Conservation (phyloP, 164 flowering plant species). For the Pachysandra terminalis region DNA sequence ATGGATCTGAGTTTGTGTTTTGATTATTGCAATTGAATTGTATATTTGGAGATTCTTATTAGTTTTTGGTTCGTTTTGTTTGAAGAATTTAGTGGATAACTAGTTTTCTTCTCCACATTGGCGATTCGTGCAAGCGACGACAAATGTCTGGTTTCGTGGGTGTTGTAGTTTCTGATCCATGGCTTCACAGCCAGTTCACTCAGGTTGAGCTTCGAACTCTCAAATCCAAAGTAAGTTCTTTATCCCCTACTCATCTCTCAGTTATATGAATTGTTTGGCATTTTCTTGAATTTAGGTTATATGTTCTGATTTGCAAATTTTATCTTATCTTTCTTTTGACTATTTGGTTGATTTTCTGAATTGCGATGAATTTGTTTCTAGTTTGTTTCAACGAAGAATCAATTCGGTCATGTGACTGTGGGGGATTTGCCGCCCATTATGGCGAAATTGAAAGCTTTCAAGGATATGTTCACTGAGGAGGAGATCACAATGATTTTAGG, state of each 20-base stretch:
- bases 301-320: not conserved
- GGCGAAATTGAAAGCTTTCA: slow-evolving; percentile 55
- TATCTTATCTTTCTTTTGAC: not conserved
- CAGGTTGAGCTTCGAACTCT: slow-evolving; percentile 71
- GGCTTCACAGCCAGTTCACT: slow-evolving; percentile 81
- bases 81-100: not conserved
- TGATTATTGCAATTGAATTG: too few species aligned
- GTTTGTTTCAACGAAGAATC: slow-evolving; percentile 42
- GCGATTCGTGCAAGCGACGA: slow-evolving; percentile 69
- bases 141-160: too few species aligned
- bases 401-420: slow-evolving; percentile 31
- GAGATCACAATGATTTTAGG: slow-evolving; percentile 50
- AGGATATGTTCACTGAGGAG: slow-evolving; percentile 44
- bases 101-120: slow-evolving; percentile 9
- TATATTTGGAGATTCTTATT: too few species aligned
- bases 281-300: not conserved
- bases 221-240: slow-evolving; percentile 48
- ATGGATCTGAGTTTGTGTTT: too few species aligned
- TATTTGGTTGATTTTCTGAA: not conserved
- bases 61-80: not conserved
- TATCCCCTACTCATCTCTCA: too few species aligned
- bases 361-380: slow-evolving; percentile 21
- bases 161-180: too few species aligned
- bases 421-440: slow-evolving; percentile 70
- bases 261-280: not conserved